Base-by-base conservation (phyloP, 345 rosid species). In the Schrenkiella parvula region DNA sequence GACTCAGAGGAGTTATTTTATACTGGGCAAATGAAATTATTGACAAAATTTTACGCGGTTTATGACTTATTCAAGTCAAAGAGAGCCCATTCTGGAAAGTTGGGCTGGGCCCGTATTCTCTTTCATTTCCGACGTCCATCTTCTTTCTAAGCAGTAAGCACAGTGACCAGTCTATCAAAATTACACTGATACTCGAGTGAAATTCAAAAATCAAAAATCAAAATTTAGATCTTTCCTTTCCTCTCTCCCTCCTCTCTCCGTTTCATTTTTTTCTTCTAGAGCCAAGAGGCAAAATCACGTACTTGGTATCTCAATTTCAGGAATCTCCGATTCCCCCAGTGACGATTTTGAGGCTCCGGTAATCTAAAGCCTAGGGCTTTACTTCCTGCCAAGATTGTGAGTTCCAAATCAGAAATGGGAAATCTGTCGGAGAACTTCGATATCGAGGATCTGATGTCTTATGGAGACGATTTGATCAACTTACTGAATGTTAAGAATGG, bases 401-500 rank as follows among this genome's bases (percentile, higher is more conserved):
- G 26, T 22, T 17, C 43, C 22, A n/a, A 14, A 44, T 61, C 56
- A 46, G 47, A 72, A 70, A 88, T 88, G 96, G 88, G 80, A 44
- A 88, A 75, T 64, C 19, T n/a, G 8, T 64, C 82, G 29, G 70
- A 79, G 63, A 75, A 70, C 31, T 70, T 85, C 79, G 88, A 85
- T 17, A 67, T 82, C 60, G 82, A 79, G 43, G 82, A 76, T 72
- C 37, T 86, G 29, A 35, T 82, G 2, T 81, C 88, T 2, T 84
- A 64, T 62, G 82, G 90, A 78, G 82, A 88, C 78, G 93, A 90
- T 70, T 82, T 90, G 10, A 80, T 81, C n/a, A 55, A 59, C 53
- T 72, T 90, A 12, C 50, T 90, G 79, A 78, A 72, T 76, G 85
- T 71, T 28, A 76, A 71, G 50, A 78, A 70, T 72, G 85, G 81